Evolutionary conservation across 176 grass and related monocot species (phyloP).

Genomic region (Tillandsia leiboldiana): DNA sequence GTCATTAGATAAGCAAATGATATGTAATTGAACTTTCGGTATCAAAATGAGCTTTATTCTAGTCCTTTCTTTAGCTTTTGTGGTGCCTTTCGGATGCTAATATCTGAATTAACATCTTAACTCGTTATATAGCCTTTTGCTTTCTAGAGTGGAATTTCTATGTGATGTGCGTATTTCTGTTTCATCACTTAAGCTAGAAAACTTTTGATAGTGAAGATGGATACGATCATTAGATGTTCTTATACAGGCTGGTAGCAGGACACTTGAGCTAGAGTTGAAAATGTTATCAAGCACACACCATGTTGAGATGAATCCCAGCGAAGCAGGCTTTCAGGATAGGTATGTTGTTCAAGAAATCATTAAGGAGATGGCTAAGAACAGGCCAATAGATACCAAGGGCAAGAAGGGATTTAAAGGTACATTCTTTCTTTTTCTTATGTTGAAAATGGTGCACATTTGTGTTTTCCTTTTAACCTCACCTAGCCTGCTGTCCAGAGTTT

Average conservation of each 20-base stretch:
- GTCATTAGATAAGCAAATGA: too few relatives aligned
- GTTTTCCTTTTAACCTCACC: background rate
- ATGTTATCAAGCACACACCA: slow-evolving; percentile 81
- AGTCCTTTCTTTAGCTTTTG: background rate
- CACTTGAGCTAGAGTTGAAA: slow-evolving; percentile 65
- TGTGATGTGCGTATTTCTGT: background rate
- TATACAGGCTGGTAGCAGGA: slow-evolving; percentile 68
- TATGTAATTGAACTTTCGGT: too few relatives aligned
- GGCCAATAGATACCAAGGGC: slow-evolving; percentile 82
- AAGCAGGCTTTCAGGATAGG: slow-evolving; percentile 94
- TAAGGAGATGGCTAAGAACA: slow-evolving; percentile 94
- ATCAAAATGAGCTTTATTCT: too few relatives aligned
- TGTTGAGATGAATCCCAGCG: slow-evolving; percentile 92
- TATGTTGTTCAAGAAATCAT: slow-evolving; percentile 99
- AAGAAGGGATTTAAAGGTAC: slow-evolving; percentile 91
- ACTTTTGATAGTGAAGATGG: too few relatives aligned
- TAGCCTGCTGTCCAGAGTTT: background rate
- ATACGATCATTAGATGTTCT: background rate
- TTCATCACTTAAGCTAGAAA: background rate
- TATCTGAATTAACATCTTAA: too few relatives aligned
- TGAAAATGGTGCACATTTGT: background rate
- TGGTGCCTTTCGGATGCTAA: too few relatives aligned
- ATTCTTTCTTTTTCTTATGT: background rate
- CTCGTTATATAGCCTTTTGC: background rate
- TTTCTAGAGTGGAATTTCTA: background rate